Evolutionary conservation across 305 asterid genomes (phyloP), one percentile per base, ranked within the genome.

Genomic region (Ajuga reptans): DNA sequence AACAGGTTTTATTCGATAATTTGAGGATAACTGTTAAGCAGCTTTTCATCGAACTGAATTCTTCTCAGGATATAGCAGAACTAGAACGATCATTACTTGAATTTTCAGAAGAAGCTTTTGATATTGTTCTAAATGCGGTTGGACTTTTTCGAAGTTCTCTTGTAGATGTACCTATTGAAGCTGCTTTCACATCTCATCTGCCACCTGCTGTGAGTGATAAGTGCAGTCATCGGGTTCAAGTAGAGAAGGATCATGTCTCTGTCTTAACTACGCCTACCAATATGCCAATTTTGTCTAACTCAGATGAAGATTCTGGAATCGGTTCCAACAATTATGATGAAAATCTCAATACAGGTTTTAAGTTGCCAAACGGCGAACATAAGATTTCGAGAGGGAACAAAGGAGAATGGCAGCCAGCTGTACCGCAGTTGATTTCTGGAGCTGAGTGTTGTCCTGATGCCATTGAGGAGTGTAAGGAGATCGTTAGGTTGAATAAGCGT

Each of bases 1-100:
- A 12, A 15, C 79, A 74, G 80, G 96, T 89, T 77, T 60, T 84
- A 21, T 24, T 6, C n/a, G 82, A 86, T 24, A 83, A 86, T 73
- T 54, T 74, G 5, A 84, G 72, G 84, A 46, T 85, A 6, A 76
- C 79, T 17, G n/a, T 75, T 47, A 68, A 81, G 72, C 83, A 84
- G 18, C 17, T 82, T 53, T 69, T 85, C 55, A 34, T 42, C n/a
- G 81, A 83, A 5, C 18, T 81, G 72, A 83, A 80, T 63, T 77
- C 82, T 53, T 75, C 81, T 17, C 51, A 58, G 73, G 73, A 75
- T 31, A 50, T 55, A 34, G 79, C 42, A 49, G 81, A 66, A 66
- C 80, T 64, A 64, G 82, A 83, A 57, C 73, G 58, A 2, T 57
- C 77, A 8, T 61, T 69, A 63, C 37, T 74, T 14, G 68, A 78